Conservation (phyloP, 306 rosid genomes). For the Lithocarpus polystachyus region DNA sequence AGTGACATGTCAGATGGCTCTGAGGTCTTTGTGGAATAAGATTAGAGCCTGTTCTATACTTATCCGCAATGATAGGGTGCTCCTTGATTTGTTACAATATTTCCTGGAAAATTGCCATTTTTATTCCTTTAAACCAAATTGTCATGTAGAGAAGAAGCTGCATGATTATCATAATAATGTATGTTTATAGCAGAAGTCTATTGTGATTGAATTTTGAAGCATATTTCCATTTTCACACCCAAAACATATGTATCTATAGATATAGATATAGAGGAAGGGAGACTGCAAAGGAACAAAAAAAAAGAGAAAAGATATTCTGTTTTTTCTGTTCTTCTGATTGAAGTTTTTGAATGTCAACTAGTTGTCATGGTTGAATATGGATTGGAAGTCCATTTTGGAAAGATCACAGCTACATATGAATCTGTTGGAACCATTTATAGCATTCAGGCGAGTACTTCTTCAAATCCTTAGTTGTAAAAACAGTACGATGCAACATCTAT, state of each 20-base stretch:
- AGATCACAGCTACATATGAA: constrained; percentile 78
- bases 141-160: not conserved
- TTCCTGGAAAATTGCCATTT: not conserved
- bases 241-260: not conserved
- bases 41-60: not conserved
- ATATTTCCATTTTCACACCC: not conserved
- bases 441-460: constrained; percentile 81
- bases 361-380: constrained; percentile 70
- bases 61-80: not conserved
- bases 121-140: not conserved
- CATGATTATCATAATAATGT: not conserved
- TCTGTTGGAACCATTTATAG: constrained; percentile 87
- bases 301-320: not conserved
- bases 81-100: not conserved
- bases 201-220: not conserved
- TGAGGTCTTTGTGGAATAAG: not conserved
- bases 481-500: constrained; percentile 61
- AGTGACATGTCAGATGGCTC: not conserved
- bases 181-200: not conserved
- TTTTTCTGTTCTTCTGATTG: not conserved
- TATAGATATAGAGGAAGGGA: too few species aligned
- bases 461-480: constrained; percentile 73
- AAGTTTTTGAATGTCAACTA: constrained; percentile 27
- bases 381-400: constrained; percentile 77
- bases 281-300: not conserved